Conservation (phyloP, 2,329 filamentous ascomycete species). For the Neoarthrinium moseri region DNA sequence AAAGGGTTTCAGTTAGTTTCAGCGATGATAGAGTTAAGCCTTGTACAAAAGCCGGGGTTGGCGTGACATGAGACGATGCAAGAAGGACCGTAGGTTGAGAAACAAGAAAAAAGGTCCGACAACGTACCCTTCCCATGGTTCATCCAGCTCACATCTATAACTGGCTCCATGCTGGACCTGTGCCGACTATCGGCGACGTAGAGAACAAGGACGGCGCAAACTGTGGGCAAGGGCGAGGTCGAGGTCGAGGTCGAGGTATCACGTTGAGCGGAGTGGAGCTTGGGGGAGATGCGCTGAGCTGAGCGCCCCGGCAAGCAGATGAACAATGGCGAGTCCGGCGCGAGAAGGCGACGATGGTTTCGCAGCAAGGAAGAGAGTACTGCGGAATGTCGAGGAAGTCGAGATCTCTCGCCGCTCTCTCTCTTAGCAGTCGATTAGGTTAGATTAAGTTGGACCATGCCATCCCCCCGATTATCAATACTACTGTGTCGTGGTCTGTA, state of each 20-base stretch:
- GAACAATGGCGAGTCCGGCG: not conserved
- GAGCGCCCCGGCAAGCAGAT: not conserved
- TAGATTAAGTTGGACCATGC: no score
- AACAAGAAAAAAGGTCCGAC: slow-evolving; percentile 1
- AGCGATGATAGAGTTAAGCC: no score
- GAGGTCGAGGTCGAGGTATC: not conserved
- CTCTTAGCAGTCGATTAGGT: no score
- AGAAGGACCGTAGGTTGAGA: no score
- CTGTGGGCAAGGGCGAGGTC: not conserved
- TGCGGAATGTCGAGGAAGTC: no score
- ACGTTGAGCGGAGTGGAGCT: slow-evolving; percentile 1
- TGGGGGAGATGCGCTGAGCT: slow-evolving; percentile 5
- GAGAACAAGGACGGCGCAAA: not conserved
- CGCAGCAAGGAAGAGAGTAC: no score
- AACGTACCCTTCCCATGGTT: slow-evolving; percentile 76
- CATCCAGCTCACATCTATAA: slow-evolving; percentile 89
- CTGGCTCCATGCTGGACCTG: slow-evolving; percentile 68
- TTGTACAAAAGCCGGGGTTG: no score
- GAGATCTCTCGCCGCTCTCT: no score
- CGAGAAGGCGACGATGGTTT: not conserved
- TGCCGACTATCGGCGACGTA: not conserved
- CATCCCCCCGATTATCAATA: no score
- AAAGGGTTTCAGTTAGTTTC: slow-evolving; percentile 15
- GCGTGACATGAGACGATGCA: not conserved
- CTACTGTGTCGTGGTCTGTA: no score